Evolutionary conservation across 192 early-diverging fungal species (phyloP), one percentile per base, ranked within the genome.

Genomic region (Entomortierella chlamydospora): DNA sequence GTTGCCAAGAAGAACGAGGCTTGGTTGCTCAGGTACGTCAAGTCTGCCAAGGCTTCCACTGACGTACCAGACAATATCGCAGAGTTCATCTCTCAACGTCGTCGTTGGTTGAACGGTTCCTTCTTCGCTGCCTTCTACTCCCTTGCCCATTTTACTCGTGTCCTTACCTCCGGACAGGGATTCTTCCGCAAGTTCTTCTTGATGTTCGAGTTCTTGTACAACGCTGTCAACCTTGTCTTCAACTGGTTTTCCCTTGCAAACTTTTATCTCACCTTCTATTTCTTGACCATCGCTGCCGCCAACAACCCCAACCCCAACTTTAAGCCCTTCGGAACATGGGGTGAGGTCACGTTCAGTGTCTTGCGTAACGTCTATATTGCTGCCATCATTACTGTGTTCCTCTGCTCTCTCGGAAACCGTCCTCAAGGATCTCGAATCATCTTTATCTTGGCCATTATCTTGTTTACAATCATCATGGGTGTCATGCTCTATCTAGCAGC

Each of bases 81-180:
- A 61, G 96, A 97, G 81, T 91, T 96, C 54, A 95, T 97, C 50
- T 94, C 93, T 37, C 96, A 97, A 83, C 90, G 95, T 64, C 91
- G 95, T 58, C 88, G 96, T 64, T 97, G 96, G 96, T 87, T 94
- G 58, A 97, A 97, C 84, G 96, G 96, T n/a, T 93, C 92, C 9
- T 95, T 94, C 88, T 97, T 97, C 86, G 96, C 96, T 3, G 90
- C 88, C 43, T 87, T 97, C 64, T 94, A 96, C 81, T 91, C 94
- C 0, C 70, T 93, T 33, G 84, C 82, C 7, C 91, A 96, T 80
- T 95, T 89, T 84, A 85, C 82, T 72, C 84, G 89, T 47, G 88
- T 97, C 74, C 89, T 91, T 68, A 64, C 85, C 30, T 90, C 91
- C 0, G 87, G 90, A 37, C 96, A 97, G 83, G 83, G 81, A 57